Conservation (phyloP, 2,329 filamentous ascomycete species). For the Xylaria sp. region DNA sequence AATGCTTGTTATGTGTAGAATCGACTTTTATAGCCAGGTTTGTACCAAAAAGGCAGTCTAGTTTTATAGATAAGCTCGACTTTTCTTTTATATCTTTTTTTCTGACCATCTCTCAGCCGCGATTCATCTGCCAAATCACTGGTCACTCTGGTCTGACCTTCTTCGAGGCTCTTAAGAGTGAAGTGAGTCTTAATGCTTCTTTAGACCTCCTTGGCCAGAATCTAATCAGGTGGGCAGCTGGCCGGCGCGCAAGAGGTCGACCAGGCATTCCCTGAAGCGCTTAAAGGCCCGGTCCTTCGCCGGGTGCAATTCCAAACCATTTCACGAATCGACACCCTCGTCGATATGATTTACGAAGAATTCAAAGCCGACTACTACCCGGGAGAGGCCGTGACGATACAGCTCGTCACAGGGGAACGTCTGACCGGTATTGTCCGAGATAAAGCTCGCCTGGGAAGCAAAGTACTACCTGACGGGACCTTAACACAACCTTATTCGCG, state of each 20-base stretch:
- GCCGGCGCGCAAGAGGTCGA: constrained; percentile 89
- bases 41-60: constrained; percentile 44
- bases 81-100: constrained; percentile 1
- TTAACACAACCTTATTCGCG: constrained; percentile 77
- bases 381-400: constrained; percentile 82
- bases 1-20: constrained; percentile 61
- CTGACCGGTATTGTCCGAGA: constrained; percentile 82
- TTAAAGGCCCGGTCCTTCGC: constrained; percentile 90
- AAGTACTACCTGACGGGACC: constrained; percentile 73
- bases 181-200: constrained; percentile 68
- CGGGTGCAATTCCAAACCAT: constrained; percentile 92
- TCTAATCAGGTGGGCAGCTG: constrained; percentile 61
- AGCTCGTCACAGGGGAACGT: constrained; percentile 74
- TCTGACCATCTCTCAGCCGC: constrained; percentile 65
- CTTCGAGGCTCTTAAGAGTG: constrained; percentile 90
- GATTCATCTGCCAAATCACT: constrained; percentile 95
- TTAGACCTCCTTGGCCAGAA: constrained; percentile 4
- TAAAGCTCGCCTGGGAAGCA: constrained; percentile 80
- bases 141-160: constrained; percentile 92
- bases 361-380: constrained; percentile 94
- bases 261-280: constrained; percentile 86
- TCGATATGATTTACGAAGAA: constrained; percentile 76
- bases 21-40: constrained; percentile 95
- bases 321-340: constrained; percentile 85
- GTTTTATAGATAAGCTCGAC: not conserved